phyloP scores from a whole-genome alignment of 106 monocot species.

The Hemerocallis citrina region DNA sequence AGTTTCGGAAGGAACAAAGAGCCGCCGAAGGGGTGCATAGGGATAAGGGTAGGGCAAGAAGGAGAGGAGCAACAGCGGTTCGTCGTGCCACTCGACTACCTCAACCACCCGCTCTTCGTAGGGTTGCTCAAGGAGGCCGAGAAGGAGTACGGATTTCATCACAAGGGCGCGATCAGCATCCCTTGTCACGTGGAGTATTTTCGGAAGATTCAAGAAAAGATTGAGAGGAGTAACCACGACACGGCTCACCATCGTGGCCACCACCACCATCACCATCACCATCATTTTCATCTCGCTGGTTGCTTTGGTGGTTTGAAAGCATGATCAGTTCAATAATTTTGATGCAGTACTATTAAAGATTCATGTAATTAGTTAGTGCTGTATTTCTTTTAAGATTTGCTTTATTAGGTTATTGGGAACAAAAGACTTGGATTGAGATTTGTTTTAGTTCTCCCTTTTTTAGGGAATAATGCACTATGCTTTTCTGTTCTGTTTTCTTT shows the following conservation, averaged over 20 bases:
- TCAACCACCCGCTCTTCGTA: constrained; percentile 10
- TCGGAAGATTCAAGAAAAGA: not conserved
- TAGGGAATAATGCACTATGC: too few relatives aligned
- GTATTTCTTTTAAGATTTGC: too few relatives aligned
- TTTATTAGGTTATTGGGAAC: too few relatives aligned
- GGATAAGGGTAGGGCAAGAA: constrained; percentile 11
- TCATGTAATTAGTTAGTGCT: too few relatives aligned
- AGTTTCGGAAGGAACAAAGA: not conserved
- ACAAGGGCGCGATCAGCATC: constrained; percentile 16
- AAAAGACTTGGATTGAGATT: too few relatives aligned
- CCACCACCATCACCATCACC: not conserved
- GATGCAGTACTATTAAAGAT: too few relatives aligned
- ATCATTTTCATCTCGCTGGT: not conserved
- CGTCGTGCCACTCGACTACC: constrained; percentile 7
- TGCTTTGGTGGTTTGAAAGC: constrained; percentile 6
- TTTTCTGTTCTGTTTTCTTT: too few relatives aligned
- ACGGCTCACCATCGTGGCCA: not conserved
- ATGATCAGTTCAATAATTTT: not conserved
- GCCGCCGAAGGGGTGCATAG: constrained; percentile 11
- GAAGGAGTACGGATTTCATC: constrained; percentile 17
- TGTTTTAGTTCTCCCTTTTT: too few relatives aligned
- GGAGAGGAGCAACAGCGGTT: constrained; percentile 10
- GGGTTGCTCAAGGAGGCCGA: constrained; percentile 19
- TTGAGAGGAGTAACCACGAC: not conserved
- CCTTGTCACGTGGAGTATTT: constrained; percentile 17